Evolutionary conservation across 768 basidiomycete species (phyloP).

Genomic region (Chalciporus pseudorubinellus): DNA sequence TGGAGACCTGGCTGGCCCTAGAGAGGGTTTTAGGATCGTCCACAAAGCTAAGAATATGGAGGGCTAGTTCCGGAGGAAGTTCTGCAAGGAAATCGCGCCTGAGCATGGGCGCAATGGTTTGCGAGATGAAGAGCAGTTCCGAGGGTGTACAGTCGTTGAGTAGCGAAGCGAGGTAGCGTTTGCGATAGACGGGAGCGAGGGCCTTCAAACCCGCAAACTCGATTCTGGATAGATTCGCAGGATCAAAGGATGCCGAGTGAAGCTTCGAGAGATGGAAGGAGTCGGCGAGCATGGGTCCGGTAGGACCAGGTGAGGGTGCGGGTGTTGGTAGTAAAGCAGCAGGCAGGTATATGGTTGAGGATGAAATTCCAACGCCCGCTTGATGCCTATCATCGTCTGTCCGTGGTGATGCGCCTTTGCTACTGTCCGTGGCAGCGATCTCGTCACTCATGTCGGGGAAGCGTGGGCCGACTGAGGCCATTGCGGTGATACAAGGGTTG

Average conservation of each 20-base stretch:
- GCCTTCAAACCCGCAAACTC: slow-evolving; percentile 33
- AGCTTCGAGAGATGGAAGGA: slow-evolving; percentile 19
- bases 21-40: slow-evolving; percentile 72
- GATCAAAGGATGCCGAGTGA: slow-evolving; percentile 17
- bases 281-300: slow-evolving; percentile 46
- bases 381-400: slow-evolving; percentile 17
- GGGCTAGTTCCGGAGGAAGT: slow-evolving; percentile 65
- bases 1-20: slow-evolving; percentile 66
- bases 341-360: slow-evolving; percentile 48
- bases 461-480: slow-evolving; percentile 13
- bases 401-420: slow-evolving; percentile 11
- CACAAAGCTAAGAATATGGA: slow-evolving; percentile 74
- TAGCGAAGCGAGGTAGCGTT: slow-evolving; percentile 49
- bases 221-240: slow-evolving; percentile 27
- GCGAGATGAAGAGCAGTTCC: slow-evolving; percentile 66
- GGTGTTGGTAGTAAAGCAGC: slow-evolving; percentile 59
- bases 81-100: slow-evolving; percentile 59
- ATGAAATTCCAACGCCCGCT: slow-evolving; percentile 12
- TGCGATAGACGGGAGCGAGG: slow-evolving; percentile 42
- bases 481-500: background rate
- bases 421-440: slow-evolving; percentile 1
- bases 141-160: slow-evolving; percentile 53
- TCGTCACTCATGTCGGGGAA: slow-evolving; percentile 13
- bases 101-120: slow-evolving; percentile 61
- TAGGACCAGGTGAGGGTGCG: slow-evolving; percentile 55